phyloP scores from a whole-genome alignment of 1,284 basidiomycete genomes.

The Psilocybe mexicana region DNA sequence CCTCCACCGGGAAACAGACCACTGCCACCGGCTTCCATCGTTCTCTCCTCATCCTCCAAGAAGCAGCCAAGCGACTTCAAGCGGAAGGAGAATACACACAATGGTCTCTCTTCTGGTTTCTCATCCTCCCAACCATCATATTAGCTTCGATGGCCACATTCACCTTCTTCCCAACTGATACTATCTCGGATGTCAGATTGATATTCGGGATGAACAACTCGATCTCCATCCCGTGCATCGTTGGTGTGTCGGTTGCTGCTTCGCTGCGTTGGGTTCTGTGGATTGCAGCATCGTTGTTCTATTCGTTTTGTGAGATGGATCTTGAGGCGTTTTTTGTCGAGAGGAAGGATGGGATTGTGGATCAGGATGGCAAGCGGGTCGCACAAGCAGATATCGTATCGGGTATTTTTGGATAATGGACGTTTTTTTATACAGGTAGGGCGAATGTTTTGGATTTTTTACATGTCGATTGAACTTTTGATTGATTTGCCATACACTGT shows the following conservation, averaged over 20 bases:
- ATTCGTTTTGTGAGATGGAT: constrained; percentile 21
- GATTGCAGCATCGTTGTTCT: constrained; percentile 6
- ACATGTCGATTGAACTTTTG: too few species aligned
- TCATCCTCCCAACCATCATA: neutral
- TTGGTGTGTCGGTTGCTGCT: neutral
- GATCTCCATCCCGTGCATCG: neutral
- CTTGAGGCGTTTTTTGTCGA: constrained; percentile 5
- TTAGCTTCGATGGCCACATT: constrained; percentile 11
- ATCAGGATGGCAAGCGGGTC: constrained; percentile 16
- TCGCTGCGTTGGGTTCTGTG: constrained; percentile 12
- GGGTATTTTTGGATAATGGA: constrained; percentile 14
- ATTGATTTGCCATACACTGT: too few species aligned
- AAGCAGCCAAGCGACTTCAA: constrained; percentile 8
- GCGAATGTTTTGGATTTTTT: too few species aligned
- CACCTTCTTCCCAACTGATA: neutral
- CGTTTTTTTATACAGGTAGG: too few species aligned
- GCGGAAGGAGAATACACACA: constrained; percentile 10
- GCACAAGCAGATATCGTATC: constrained; percentile 19
- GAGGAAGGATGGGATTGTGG: constrained; percentile 13
- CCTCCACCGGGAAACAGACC: neutral
- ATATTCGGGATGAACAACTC: neutral
- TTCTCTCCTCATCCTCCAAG: constrained; percentile 12
- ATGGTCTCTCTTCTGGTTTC: constrained; percentile 4
- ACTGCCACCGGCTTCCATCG: constrained; percentile 3
- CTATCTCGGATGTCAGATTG: neutral